Evolutionary conservation across 352 stramenopile genomes (phyloP).

Genomic region (Thalassiosira mediterranea): DNA sequence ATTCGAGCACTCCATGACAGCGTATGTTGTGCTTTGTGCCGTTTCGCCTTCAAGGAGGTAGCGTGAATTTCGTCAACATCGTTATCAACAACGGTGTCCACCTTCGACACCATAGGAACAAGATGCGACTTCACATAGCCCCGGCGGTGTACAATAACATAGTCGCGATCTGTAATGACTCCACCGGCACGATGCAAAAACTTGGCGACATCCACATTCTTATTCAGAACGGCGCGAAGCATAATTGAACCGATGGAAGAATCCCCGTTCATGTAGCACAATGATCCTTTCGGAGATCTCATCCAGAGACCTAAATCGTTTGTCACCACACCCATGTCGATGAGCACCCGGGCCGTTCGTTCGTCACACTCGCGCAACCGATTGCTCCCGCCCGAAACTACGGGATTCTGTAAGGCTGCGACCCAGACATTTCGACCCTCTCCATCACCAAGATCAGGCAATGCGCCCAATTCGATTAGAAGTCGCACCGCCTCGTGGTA

Average conservation of each 20-base stretch:
- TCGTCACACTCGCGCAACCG: conserved; percentile 34
- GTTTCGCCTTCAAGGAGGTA: neutral
- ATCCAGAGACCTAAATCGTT: conserved; percentile 25
- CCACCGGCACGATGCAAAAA: conserved; percentile 23
- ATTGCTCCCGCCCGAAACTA: neutral
- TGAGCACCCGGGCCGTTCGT: conserved; percentile 20
- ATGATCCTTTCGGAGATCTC: neutral
- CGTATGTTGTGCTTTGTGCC: conserved; percentile 4
- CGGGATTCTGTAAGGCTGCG: conserved; percentile 44
- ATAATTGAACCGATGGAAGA: conserved; percentile 20
- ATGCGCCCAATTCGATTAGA: conserved; percentile 19
- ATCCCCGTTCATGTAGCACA: conserved; percentile 42
- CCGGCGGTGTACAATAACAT: conserved; percentile 16
- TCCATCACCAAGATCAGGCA: conserved; percentile 36
- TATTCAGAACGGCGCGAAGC: conserved; percentile 19
- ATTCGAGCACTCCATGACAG: conserved; percentile 17
- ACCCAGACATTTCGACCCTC: conserved; percentile 29
- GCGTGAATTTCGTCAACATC: neutral
- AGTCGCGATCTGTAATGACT: conserved; percentile 43
- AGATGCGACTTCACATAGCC: conserved; percentile 9
- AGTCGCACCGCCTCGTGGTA: conserved; percentile 28
- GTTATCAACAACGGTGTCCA: no score
- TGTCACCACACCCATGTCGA: conserved; percentile 33
- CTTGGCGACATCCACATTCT: conserved; percentile 32
- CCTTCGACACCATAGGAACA: conserved; percentile 3